A percentile compares a stretch with the other conserved stretches of the same genome.
phyloP scores from a whole-genome alignment of 106 monocot species.

The Allium sativum region DNA sequence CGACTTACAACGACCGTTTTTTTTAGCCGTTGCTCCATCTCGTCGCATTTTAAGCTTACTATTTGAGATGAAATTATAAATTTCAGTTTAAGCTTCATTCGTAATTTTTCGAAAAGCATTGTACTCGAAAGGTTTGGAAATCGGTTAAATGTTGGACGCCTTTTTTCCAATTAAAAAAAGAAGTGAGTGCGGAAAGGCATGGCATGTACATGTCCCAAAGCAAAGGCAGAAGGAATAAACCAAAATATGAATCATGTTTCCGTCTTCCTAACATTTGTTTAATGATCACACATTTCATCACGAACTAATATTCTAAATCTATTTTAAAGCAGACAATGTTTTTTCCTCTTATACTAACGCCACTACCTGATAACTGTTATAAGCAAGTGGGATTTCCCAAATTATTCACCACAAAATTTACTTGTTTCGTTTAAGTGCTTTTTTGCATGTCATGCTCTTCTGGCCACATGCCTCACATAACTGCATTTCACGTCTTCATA shows the following conservation, averaged over 20 bases:
- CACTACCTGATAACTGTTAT: not conserved
- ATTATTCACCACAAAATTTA: not conserved
- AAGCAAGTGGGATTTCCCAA: not conserved
- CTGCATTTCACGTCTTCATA: no score
- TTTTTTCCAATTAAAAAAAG: no score
- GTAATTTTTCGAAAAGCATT: no score
- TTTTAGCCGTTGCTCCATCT: no score
- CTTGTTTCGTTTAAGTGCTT: not conserved
- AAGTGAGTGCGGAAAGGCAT: not conserved
- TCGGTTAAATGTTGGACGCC: no score
- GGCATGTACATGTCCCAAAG: constrained; percentile 3
- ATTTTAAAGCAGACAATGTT: not conserved
- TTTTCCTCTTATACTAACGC: not conserved
- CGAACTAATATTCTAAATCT: not conserved
- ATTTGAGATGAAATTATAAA: no score
- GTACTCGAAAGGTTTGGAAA: no score
- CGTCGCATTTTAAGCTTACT: no score
- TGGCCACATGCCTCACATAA: no score
- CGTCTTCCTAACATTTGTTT: not conserved
- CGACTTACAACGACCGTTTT: no score
- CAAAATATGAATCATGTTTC: constrained; percentile 12
- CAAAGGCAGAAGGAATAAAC: constrained; percentile 1
- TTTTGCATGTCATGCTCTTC: no score
- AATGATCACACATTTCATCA: not conserved
- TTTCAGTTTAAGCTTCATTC: no score